Evolutionary conservation across 164 flowering plant species (phyloP), one percentile per base, ranked within the genome.

Genomic region (Brasenia schreberi): DNA sequence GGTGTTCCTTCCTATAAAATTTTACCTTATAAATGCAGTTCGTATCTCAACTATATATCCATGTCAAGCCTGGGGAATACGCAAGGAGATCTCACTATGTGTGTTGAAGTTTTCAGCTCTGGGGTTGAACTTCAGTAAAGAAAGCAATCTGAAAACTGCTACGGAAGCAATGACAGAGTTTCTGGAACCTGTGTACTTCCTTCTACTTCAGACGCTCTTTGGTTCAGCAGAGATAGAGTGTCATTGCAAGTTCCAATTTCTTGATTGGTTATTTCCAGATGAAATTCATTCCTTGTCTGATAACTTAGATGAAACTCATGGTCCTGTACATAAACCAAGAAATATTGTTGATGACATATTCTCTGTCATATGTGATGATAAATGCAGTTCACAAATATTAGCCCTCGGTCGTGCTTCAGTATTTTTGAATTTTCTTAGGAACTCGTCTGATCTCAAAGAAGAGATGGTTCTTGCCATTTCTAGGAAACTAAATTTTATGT

Each of bases 11-110:
- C 99, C 96, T 7, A 82, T 86, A 43, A 94, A 87, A 63, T 94
- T 91, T 81, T 91, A 86, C 74, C 76, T 94, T 69, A 78, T 87
- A 64, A 86, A 86, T 81, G 91, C 89, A 7, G 86, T 86, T 19
- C 82, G 90, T 64, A 82, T 94, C 69, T 82, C 77, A 58, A 77
- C 83, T 18, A 85, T 83, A 53, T 88, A 81, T 73, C 88, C 90
- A 53, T 61, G 73, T 65, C 86, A 91, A 77, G 84, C 92, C 18
- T 70, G 72, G 67, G 49, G 72, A 42, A 72, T 87, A 42, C 78
- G 69, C 73, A 81, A 67, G 78, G 96, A 94, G 65, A 78, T 89
- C 49, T 58, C 73, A 59, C 73, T 63, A 11, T 83, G 82, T 75
- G 77, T 87, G 62, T 62, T 91, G 73, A 78, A 72, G 79, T 82